Base-by-base conservation (phyloP, 164 flowering plant genomes). In the Kingdonia uniflora region DNA sequence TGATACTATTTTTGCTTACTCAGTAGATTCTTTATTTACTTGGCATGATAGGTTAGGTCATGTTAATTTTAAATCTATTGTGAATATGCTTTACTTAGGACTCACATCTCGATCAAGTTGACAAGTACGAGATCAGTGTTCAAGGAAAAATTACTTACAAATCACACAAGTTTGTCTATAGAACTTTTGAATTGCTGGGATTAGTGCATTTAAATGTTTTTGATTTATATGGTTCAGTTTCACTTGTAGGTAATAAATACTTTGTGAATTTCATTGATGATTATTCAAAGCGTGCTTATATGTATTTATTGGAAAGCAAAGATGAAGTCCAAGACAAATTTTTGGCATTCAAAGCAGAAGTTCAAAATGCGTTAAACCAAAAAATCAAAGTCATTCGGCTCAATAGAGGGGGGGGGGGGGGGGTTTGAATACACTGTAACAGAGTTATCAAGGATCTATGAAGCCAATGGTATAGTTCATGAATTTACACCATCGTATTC, bases 391-490 rank as follows among this genome's bases (percentile, higher is more conserved):
- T 1, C 54, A 17, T 26, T 12, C 17, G 11, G 38, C 26, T 14
- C 11, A 38, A 19, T n/a, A 25, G 15, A n/a, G 35, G 8, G 8
- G 35, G 35, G n/a, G n/a, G n/a, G n/a, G n/a, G n/a, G 59, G n/a
- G 58, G 67, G n/a, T n/a, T n/a, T 16, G 59, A 64, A 19, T 65
- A 65, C 40, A 29, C 14, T 16, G 19, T 50, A 8, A 44, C 12
- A 7, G 23, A 58, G 37, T 58, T 58, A 23, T 14, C 48, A 19
- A 37, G 39, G 17, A 49, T 51, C 38, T 58, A 22, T 49, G 62
- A 58, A 13, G 17, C 35, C 24, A 1, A 54, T 40, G 17, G 37
- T 3, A 54, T 40, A 12, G 42, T 54, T 15, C 47, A 54, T 41
- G 6, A 57, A 39, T 17, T 47, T 7, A 29, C 52, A 4, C 14